These are phyloP conservation scores for Pseudogymnoascus sp. DNA, from an alignment of 2,329 filamentous ascomycete species.

Conservation along the genomic window DNA sequence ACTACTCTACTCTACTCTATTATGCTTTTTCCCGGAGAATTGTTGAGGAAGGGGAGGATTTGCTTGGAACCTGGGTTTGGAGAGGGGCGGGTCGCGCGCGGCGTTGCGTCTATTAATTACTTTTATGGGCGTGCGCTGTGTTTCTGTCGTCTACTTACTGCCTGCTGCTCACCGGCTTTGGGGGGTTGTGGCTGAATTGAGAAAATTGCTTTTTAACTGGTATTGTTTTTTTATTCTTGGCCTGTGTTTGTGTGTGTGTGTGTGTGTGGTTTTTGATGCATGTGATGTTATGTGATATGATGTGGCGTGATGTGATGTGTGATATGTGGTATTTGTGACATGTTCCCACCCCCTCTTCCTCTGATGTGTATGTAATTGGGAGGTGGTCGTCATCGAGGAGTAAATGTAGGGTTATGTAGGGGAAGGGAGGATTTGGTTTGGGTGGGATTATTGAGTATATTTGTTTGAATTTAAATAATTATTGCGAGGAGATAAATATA, in stretches of 20 bases:
- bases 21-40: not conserved
- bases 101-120: not conserved
- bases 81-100: not conserved
- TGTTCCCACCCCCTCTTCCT: not conserved
- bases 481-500: not conserved
- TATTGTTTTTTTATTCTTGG: not conserved
- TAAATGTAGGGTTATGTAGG: not conserved
- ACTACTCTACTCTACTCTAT: not conserved
- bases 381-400: not conserved
- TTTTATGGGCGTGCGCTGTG: not conserved
- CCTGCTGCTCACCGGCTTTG: not conserved
- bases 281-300: not conserved
- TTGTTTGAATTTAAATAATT: not conserved
- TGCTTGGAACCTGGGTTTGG: not conserved
- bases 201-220: slow-evolving; percentile 1
- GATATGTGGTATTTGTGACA: not conserved
- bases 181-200: not conserved
- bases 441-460: not conserved
- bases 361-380: not conserved
- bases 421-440: not conserved
- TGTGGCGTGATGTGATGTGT: not conserved
- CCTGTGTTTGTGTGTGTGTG: too few relatives aligned
- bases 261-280: not conserved
- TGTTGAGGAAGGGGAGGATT: not conserved
- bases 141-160: not conserved